Conservation (phyloP, 208 protist species). For the Naegleria fowleri region DNA sequence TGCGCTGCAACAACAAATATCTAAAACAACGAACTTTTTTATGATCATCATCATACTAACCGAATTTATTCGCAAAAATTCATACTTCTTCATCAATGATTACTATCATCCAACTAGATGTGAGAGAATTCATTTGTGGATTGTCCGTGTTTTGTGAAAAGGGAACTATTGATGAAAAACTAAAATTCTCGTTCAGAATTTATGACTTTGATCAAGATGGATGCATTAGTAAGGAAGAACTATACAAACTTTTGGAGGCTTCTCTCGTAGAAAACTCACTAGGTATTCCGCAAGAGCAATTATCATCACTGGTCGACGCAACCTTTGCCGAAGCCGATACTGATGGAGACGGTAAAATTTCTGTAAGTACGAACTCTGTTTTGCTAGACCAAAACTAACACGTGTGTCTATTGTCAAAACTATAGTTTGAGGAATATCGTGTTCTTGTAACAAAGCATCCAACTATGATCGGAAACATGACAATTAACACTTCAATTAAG, state of each 20-base stretch:
- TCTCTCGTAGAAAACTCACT: slow-evolving; percentile 28
- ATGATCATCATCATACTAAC: too few species aligned
- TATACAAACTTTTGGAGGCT: slow-evolving; percentile 36
- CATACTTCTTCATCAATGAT: too few species aligned
- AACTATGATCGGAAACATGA: slow-evolving; percentile 32
- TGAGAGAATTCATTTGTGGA: slow-evolving; percentile 40
- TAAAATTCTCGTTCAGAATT: slow-evolving; percentile 34
- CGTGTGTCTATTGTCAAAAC: too few species aligned
- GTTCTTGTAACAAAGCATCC: slow-evolving; percentile 36
- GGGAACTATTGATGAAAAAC: slow-evolving; percentile 39
- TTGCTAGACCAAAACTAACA: too few species aligned
- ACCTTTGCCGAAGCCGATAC: slow-evolving; percentile 34
- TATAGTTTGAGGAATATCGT: slow-evolving; percentile 37
- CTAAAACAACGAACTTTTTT: too few species aligned
- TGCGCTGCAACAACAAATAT: background rate
- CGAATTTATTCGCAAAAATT: too few species aligned
- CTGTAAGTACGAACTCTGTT: background rate
- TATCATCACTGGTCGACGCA: slow-evolving; percentile 29
- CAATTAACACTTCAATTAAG: slow-evolving; percentile 7
- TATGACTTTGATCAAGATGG: slow-evolving; percentile 37
- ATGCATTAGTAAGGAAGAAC: slow-evolving; percentile 31
- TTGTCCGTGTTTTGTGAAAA: slow-evolving; percentile 34
- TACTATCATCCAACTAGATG: background rate
- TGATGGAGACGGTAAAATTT: slow-evolving; percentile 18
- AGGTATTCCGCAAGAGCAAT: slow-evolving; percentile 30